These are phyloP conservation scores for Cryptococcus sp. DNA, from an alignment of 1,284 basidiomycete species.

Conservation along the genomic window DNA sequence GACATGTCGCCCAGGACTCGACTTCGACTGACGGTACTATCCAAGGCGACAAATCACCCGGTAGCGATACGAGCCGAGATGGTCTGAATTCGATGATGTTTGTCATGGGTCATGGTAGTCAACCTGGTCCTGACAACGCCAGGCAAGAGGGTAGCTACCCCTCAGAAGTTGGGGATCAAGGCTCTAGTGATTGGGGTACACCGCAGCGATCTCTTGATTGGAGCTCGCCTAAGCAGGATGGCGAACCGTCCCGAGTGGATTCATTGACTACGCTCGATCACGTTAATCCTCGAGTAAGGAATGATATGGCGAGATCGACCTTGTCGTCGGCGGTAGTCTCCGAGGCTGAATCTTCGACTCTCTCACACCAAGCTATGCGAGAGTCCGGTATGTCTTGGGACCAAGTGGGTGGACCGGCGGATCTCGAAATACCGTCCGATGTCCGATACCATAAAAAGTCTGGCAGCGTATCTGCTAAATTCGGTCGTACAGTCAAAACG, in stretches of 20 bases:
- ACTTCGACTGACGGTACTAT: constrained; percentile 30
- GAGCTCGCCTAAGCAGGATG: too few relatives aligned
- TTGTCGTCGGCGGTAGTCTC: neutral
- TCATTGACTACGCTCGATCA: too few relatives aligned
- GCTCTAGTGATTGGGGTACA: constrained; percentile 36
- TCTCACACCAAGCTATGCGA: constrained; percentile 10
- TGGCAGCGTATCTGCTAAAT: constrained; percentile 34
- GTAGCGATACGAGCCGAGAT: constrained; percentile 18
- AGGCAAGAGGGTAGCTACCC: constrained; percentile 18
- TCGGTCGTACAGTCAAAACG: constrained; percentile 29
- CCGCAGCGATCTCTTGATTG: too few relatives aligned
- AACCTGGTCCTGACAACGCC: neutral
- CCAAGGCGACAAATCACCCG: constrained; percentile 20
- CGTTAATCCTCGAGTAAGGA: too few relatives aligned
- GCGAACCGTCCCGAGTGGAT: too few relatives aligned
- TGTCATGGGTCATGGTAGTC: constrained; percentile 17
- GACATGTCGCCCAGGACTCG: constrained; percentile 25
- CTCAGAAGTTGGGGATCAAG: constrained; percentile 22
- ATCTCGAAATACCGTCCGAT: constrained; percentile 29
- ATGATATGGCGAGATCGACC: too few relatives aligned
- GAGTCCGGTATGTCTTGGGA: constrained; percentile 41
- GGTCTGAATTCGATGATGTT: constrained; percentile 32
- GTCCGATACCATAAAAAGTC: constrained; percentile 30
- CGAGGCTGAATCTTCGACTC: neutral
- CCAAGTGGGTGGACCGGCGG: constrained; percentile 27